phyloP scores from a whole-genome alignment of 2,329 filamentous ascomycete species.

The Xylariaceae sp. region DNA sequence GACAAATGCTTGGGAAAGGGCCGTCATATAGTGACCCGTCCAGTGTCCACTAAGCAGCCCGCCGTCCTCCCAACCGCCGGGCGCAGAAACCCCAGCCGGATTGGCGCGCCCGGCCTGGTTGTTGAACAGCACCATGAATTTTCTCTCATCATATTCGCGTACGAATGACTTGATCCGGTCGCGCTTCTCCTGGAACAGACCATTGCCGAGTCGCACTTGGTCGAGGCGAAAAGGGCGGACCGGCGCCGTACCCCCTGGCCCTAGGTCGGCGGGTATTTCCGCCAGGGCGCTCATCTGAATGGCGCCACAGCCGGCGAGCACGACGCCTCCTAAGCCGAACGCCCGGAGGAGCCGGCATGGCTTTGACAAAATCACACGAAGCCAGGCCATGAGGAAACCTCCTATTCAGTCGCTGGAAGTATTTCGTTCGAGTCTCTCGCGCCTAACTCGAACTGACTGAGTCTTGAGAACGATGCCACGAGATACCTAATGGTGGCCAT shows the following conservation, averaged over 20 bases:
- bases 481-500: neutral
- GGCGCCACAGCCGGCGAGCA: slow-evolving; percentile 8
- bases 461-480: neutral
- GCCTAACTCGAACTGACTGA: neutral
- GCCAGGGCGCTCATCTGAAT: slow-evolving; percentile 5
- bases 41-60: slow-evolving; percentile 33
- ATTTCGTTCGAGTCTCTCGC: neutral
- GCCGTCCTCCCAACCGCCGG: slow-evolving; percentile 34
- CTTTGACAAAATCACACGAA: slow-evolving; percentile 1
- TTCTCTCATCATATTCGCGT: slow-evolving; percentile 27
- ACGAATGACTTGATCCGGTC: slow-evolving; percentile 30
- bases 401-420: neutral
- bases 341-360: slow-evolving; percentile 13
- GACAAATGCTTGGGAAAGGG: slow-evolving; percentile 31
- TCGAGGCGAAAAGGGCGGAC: slow-evolving; percentile 32
- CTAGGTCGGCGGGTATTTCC: slow-evolving; percentile 16
- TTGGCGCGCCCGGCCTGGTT: slow-evolving; percentile 30
- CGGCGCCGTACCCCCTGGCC: slow-evolving; percentile 28
- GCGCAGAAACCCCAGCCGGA: slow-evolving; percentile 21
- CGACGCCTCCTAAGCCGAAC: slow-evolving; percentile 10
- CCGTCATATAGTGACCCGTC: slow-evolving; percentile 32
- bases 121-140: slow-evolving; percentile 31
- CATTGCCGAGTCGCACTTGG: slow-evolving; percentile 29
- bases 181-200: slow-evolving; percentile 32
- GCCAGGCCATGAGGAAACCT: slow-evolving; percentile 11